phyloP scores from a whole-genome alignment of 129 eudicot species.

The Artemisia annua region DNA sequence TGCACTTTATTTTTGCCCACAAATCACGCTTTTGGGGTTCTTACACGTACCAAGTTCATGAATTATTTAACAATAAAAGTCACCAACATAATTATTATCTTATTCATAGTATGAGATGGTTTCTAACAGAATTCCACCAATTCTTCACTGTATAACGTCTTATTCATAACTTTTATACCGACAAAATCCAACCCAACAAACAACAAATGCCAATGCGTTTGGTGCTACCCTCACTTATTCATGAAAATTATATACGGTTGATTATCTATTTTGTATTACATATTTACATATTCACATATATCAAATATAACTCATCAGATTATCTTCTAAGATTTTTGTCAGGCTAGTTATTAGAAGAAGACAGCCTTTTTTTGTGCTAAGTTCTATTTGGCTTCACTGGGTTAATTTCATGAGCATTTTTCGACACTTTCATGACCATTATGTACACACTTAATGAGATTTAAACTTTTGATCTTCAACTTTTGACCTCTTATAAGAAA shows the following conservation, averaged over 20 bases:
- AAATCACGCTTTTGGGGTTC: slow-evolving; percentile 14
- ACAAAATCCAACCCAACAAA: not conserved
- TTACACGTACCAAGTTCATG: slow-evolving; percentile 18
- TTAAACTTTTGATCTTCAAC: too few relatives aligned
- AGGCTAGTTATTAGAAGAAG: too few relatives aligned
- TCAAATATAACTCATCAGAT: not conserved
- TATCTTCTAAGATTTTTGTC: too few relatives aligned
- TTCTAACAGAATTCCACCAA: slow-evolving; percentile 29
- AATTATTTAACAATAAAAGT: slow-evolving; percentile 8
- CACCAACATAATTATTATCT: not conserved
- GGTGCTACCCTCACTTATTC: slow-evolving; percentile 11
- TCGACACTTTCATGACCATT: too few relatives aligned
- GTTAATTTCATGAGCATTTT: too few relatives aligned
- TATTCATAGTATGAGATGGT: not conserved
- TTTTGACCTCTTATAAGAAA: too few relatives aligned
- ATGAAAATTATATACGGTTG: not conserved
- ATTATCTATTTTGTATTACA: not conserved
- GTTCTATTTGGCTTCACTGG: too few relatives aligned
- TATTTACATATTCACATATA: too few relatives aligned
- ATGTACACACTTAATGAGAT: too few relatives aligned
- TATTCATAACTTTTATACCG: not conserved
- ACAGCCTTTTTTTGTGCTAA: too few relatives aligned
- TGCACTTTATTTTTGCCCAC: slow-evolving; percentile 9
- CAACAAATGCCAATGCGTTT: not conserved
- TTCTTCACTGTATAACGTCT: not conserved